phyloP scores from a whole-genome alignment of 768 basidiomycete species.

The Melanogaster broomeanus region DNA sequence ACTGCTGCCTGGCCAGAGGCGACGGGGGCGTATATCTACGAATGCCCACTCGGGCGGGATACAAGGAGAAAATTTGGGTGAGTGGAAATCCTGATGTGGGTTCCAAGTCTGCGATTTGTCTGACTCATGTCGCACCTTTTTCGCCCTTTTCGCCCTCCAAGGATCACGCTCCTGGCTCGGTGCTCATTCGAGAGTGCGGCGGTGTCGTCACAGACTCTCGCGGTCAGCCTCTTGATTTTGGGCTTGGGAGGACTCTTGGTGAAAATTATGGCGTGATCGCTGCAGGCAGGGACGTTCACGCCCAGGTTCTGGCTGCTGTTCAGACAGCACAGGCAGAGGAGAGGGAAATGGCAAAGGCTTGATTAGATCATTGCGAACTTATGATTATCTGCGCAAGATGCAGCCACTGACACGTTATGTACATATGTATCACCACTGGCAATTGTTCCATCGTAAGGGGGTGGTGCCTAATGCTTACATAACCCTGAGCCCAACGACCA shows the following conservation, averaged over 20 bases:
- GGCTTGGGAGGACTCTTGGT: conserved; percentile 80
- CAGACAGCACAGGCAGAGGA: conserved; percentile 50
- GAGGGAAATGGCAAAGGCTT: conserved; percentile 8
- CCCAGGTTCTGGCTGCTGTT: conserved; percentile 71
- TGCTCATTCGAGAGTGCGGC: conserved; percentile 88
- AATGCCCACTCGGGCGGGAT: conserved; percentile 76
- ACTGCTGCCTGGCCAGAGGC: conserved; percentile 81
- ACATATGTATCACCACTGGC: neutral
- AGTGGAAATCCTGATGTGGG: conserved; percentile 8
- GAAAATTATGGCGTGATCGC: conserved; percentile 90
- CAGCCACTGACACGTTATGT: neutral
- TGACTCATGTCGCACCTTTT: too few relatives aligned
- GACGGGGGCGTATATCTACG: conserved; percentile 83
- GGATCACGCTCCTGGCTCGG: conserved; percentile 89
- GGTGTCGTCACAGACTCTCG: conserved; percentile 86
- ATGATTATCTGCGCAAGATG: too few relatives aligned
- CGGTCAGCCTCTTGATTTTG: conserved; percentile 80
- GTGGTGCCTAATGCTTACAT: too few relatives aligned
- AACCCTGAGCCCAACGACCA: too few relatives aligned
- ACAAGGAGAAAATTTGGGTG: conserved; percentile 97
- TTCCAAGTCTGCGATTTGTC: neutral
- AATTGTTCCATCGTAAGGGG: too few relatives aligned
- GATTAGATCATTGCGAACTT: neutral
- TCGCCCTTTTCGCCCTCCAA: conserved; percentile 36
- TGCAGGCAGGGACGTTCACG: conserved; percentile 70